phyloP scores from a whole-genome alignment of 306 rosid species.

The Malus sieversii region DNA sequence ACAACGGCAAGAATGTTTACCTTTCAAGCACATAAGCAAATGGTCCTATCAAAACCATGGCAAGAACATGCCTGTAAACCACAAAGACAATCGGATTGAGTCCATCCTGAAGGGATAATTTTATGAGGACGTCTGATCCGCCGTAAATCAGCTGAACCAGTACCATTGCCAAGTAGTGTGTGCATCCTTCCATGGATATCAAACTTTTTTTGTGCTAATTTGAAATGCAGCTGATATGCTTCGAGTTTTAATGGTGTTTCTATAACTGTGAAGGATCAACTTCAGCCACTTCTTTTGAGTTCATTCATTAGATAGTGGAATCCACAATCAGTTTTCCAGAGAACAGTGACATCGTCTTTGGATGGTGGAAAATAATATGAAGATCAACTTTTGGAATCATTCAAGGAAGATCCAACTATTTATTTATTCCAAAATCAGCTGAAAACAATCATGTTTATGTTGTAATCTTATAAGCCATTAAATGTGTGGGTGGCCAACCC shows the following conservation, averaged over 20 bases:
- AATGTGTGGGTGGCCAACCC: too few relatives aligned
- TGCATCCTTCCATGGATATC: slow-evolving; percentile 9
- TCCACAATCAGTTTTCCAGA: not conserved
- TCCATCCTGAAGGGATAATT: slow-evolving; percentile 19
- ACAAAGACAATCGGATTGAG: slow-evolving; percentile 29
- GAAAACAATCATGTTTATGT: too few relatives aligned
- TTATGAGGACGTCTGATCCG: slow-evolving; percentile 11
- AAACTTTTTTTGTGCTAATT: not conserved
- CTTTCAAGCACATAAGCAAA: slow-evolving; percentile 25
- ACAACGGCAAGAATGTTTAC: not conserved
- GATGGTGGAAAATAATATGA: too few relatives aligned
- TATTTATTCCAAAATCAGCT: too few relatives aligned
- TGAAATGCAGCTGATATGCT: not conserved
- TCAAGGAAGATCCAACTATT: too few relatives aligned
- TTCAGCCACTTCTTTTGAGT: not conserved
- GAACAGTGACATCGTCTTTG: too few relatives aligned
- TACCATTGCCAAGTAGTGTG: slow-evolving; percentile 14
- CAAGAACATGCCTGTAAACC: slow-evolving; percentile 27
- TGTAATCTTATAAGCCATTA: too few relatives aligned
- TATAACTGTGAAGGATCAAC: not conserved
- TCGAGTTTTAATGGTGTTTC: not conserved
- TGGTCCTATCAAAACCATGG: slow-evolving; percentile 18
- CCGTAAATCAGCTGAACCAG: slow-evolving; percentile 7
- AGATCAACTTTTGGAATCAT: too few relatives aligned
- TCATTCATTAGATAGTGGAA: not conserved